These are phyloP conservation scores for Prunus mongolica DNA, from an alignment of 306 rosid genomes.

Conservation along the genomic window DNA sequence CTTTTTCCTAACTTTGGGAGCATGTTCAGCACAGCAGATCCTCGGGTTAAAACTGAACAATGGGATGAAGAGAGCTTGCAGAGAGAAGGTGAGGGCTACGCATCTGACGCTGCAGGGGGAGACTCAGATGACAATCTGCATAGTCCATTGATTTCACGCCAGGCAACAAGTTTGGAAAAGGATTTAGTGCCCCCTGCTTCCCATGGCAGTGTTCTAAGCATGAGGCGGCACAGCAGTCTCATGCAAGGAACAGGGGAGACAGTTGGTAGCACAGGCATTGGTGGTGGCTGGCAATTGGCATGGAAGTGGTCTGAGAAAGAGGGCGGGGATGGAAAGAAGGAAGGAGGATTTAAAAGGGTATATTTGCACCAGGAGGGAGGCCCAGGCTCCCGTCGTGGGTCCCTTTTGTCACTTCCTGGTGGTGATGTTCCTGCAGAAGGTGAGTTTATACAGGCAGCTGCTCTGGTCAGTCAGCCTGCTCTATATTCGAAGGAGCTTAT, in stretches of 20 bases:
- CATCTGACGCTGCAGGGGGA: constrained; percentile 55
- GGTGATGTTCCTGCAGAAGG: constrained; percentile 51
- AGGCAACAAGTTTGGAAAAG: constrained; percentile 79
- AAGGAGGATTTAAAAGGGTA: constrained; percentile 77
- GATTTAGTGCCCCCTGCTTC: constrained; percentile 64
- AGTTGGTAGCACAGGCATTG: constrained; percentile 73
- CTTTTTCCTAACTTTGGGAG: constrained; percentile 76
- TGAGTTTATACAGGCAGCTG: constrained; percentile 82
- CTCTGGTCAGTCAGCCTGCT: constrained; percentile 90
- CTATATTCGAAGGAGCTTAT: constrained; percentile 63
- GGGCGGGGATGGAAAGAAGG: constrained; percentile 54
- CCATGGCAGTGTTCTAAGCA: constrained; percentile 65
- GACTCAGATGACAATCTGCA: constrained; percentile 82
- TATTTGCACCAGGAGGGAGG: constrained; percentile 75
- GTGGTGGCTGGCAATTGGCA: constrained; percentile 97
- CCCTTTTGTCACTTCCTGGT: constrained; percentile 70
- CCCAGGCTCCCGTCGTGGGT: constrained; percentile 70
- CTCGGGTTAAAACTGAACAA: constrained; percentile 46
- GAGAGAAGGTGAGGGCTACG: constrained; percentile 60
- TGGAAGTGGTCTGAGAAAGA: constrained; percentile 90
- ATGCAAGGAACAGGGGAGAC: constrained; percentile 72
- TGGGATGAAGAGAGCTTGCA: constrained; percentile 90
- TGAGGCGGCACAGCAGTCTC: constrained; percentile 77
- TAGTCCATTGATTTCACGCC: constrained; percentile 87
- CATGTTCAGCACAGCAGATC: constrained; percentile 78